These are phyloP conservation scores for Zygosaccharomyces bisporus DNA, from an alignment of 805 yeast species.

Conservation along the genomic window DNA sequence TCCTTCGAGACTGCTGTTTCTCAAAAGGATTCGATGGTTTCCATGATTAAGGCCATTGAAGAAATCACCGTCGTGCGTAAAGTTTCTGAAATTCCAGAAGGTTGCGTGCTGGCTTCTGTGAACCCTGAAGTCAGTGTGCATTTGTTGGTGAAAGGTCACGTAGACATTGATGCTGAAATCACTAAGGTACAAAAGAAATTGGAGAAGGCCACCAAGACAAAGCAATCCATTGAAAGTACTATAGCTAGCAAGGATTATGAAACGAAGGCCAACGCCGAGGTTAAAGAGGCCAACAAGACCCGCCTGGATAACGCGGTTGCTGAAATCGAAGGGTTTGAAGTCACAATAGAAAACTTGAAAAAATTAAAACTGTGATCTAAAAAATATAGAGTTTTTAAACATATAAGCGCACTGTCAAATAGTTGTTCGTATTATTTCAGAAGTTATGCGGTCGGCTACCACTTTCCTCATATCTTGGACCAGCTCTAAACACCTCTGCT, in stretches of 20 bases:
- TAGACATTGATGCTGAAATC: slow-evolving; percentile 90
- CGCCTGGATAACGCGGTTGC: slow-evolving; percentile 70
- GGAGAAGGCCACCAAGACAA: slow-evolving; percentile 55
- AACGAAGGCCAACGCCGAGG: slow-evolving; percentile 77
- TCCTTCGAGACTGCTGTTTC: slow-evolving; percentile 51
- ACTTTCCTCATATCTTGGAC: slow-evolving; percentile 46
- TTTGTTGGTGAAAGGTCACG: slow-evolving; percentile 87
- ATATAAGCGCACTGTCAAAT: neutral
- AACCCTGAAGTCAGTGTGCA: slow-evolving; percentile 81
- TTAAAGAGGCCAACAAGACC: slow-evolving; percentile 68
- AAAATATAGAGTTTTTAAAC: neutral
- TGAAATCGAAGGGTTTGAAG: slow-evolving; percentile 85
- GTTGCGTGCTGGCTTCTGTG: slow-evolving; percentile 83
- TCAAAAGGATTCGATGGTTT: slow-evolving; percentile 82
- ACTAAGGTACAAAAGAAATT: slow-evolving; percentile 76
- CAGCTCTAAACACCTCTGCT: slow-evolving; percentile 42
- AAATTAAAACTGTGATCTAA: slow-evolving; percentile 48
- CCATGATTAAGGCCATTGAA: slow-evolving; percentile 88
- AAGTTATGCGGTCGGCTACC: slow-evolving; percentile 43
- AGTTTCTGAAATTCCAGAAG: slow-evolving; percentile 66
- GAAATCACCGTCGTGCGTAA: slow-evolving; percentile 60
- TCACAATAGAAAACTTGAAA: slow-evolving; percentile 81
- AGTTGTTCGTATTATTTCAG: slow-evolving; percentile 15
- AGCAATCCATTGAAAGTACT: slow-evolving; percentile 63
- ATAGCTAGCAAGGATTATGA: slow-evolving; percentile 72